A percentile compares a stretch with the other conserved stretches of the same genome.
These are phyloP conservation scores for Penicillium frequentans DNA, from an alignment of 2,329 filamentous ascomycete species.

Conservation along the genomic window DNA sequence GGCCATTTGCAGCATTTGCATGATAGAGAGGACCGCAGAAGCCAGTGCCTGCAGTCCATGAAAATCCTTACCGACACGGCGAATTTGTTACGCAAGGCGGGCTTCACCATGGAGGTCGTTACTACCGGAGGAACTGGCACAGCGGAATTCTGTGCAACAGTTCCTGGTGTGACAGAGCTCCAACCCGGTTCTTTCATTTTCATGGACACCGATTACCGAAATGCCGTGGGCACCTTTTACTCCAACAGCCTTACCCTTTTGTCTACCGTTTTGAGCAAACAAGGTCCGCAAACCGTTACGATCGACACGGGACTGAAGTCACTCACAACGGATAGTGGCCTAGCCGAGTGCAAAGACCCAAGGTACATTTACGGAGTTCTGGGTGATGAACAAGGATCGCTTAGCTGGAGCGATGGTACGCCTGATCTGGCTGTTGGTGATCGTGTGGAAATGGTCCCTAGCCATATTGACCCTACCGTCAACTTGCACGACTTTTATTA, in stretches of 20 bases:
- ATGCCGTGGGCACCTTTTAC: constrained; percentile 52
- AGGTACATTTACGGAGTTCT: constrained; percentile 47
- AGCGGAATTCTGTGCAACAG: constrained; percentile 53
- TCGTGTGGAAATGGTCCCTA: constrained; percentile 54
- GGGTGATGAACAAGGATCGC: constrained; percentile 52
- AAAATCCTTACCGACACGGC: constrained; percentile 46
- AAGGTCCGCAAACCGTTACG: constrained; percentile 46
- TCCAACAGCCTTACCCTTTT: constrained; percentile 51
- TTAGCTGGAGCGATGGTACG: constrained; percentile 47
- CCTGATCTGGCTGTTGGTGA: constrained; percentile 46
- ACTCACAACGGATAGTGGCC: constrained; percentile 53
- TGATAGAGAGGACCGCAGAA: constrained; percentile 42
- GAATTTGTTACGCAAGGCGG: constrained; percentile 41
- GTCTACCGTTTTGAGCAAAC: constrained; percentile 51
- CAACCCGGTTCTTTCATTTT: constrained; percentile 59
- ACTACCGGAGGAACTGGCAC: constrained; percentile 56
- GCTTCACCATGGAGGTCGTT: constrained; percentile 50
- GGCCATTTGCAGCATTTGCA: constrained; percentile 56
- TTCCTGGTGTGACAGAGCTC: constrained; percentile 54
- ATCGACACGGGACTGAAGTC: constrained; percentile 54
- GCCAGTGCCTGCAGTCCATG: constrained; percentile 50
- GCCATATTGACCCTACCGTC: constrained; percentile 57
- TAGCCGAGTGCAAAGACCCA: constrained; percentile 49
- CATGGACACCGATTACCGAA: constrained; percentile 59
- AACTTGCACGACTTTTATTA: constrained; percentile 56